Evolutionary conservation across 495 filamentous ascomycete genomes (phyloP).

Genomic region (Stereocaulon alpinum): DNA sequence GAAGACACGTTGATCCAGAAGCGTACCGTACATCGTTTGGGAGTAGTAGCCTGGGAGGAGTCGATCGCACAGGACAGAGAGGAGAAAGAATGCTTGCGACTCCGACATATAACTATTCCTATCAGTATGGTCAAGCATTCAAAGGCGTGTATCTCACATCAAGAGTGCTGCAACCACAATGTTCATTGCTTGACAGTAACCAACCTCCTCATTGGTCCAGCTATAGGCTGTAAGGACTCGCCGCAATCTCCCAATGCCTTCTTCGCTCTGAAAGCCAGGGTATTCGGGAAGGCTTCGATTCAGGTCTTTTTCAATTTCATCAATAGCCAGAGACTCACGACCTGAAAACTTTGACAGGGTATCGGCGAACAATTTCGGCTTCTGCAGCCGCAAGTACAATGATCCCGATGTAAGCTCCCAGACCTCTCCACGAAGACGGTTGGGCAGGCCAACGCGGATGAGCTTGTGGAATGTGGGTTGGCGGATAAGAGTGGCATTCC

Average conservation of each 20-base stretch:
- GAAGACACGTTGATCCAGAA: slow-evolving; percentile 93
- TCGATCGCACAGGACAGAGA: slow-evolving; percentile 85
- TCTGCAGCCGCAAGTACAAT: slow-evolving; percentile 74
- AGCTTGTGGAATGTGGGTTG: slow-evolving; percentile 97
- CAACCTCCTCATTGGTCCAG: slow-evolving; percentile 89
- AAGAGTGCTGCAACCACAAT: slow-evolving; percentile 92
- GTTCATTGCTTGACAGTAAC: slow-evolving; percentile 99
- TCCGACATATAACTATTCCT: slow-evolving; percentile 81
- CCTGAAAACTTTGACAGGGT: slow-evolving; percentile 75
- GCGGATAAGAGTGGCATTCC: slow-evolving; percentile 81
- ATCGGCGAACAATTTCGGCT: slow-evolving; percentile 70
- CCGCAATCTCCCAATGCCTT: slow-evolving; percentile 82
- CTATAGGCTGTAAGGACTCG: slow-evolving; percentile 92
- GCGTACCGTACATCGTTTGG: slow-evolving; percentile 95
- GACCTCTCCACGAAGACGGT: slow-evolving; percentile 83
- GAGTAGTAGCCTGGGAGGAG: slow-evolving; percentile 95
- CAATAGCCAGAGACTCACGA: slow-evolving; percentile 81
- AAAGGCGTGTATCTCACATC: slow-evolving; percentile 45
- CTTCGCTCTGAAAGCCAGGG: slow-evolving; percentile 90
- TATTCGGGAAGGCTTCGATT: slow-evolving; percentile 96
- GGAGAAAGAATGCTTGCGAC: slow-evolving; percentile 85
- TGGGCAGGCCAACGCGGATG: slow-evolving; percentile 89
- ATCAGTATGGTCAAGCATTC: slow-evolving; percentile 19
- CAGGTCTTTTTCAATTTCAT: slow-evolving; percentile 97
- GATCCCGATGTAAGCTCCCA: slow-evolving; percentile 94